Evolutionary conservation across 805 yeast species (phyloP), one percentile per base, ranked within the genome.

Genomic region (Osmozyma mogii): DNA sequence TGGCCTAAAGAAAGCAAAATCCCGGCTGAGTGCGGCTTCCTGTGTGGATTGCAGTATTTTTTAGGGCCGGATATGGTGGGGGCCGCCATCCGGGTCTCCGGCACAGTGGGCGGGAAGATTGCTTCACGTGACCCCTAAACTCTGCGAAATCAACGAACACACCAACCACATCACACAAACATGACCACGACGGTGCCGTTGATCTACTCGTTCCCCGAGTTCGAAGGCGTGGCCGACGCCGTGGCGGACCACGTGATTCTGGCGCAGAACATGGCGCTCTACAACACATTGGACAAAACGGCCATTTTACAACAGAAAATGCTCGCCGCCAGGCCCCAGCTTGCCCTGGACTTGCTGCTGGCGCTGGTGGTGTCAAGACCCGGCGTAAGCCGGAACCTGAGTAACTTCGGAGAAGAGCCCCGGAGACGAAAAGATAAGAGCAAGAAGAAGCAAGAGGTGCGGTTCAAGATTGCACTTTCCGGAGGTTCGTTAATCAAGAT

Each of bases 181-280:
- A 85, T 85, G 95, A 84, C 95, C 2, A 84, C 95, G 3, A 83
- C 95, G 5, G 95, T 87, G 15, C 97, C 98, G 12, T 76, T 85
- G 37, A 80, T 89, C 30, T 88, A 84, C 68, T 84, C 96, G 29
- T 89, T 92, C 54, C 92, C 87, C 25, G 94, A 83, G 54, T 79
- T 84, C 48, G 66, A 76, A 17, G 92, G 84, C 11, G 96, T 89
- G 18, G 96, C 97, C 2, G 94, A 83, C 31, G 97, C 97, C 15
- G 95, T 89, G 17, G 96, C 96, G 1, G 96, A 92, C 56, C 95
- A 88, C 55, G 80, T 89, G 28, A 75, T 87, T 20, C 74, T 83
- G 17, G 94, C 95, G 9, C 97, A 92, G 58, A 84, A 88, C 49
- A 57, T 70, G 37, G 72, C 87, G 7, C 58, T 82, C 22, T 71